A percentile compares a stretch with the other conserved stretches of the same genome.
These are phyloP conservation scores for Penicillium psychrosexuale DNA, from an alignment of 2,329 filamentous ascomycete species.

Conservation along the genomic window DNA sequence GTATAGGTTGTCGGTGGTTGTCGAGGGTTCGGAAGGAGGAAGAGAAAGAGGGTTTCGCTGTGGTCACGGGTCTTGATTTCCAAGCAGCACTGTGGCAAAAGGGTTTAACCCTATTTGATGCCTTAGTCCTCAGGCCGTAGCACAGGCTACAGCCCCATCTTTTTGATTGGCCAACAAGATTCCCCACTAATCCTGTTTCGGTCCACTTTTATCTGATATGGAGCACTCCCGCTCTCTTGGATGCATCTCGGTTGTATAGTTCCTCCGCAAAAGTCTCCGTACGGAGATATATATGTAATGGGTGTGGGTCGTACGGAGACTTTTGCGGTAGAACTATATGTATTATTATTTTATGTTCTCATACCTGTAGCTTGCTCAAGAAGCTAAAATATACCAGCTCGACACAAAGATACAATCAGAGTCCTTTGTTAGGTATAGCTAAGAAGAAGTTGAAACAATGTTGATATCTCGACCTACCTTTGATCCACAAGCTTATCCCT, in stretches of 20 bases:
- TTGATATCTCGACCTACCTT: no score
- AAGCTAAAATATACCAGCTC: background rate
- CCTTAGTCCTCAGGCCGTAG: background rate
- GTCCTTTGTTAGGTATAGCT: no score
- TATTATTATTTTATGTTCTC: background rate
- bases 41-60: constrained; percentile 20
- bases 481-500: no score
- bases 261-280: no score
- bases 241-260: background rate
- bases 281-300: no score
- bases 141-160: rapidly evolving
- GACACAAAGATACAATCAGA: background rate
- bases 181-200: background rate
- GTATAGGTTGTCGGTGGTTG: constrained; percentile 37
- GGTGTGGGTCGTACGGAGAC: no score
- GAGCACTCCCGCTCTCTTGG: background rate
- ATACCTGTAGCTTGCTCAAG: background rate
- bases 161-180: background rate
- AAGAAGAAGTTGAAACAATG: no score
- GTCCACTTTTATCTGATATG: background rate
- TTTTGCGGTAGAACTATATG: no score
- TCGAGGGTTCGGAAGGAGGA: constrained; percentile 35
- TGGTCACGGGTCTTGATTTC: constrained; percentile 41
- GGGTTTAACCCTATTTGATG: constrained; percentile 38
- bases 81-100: constrained; percentile 42